Evolutionary conservation across 805 yeast genomes (phyloP), one percentile per base, ranked within the genome.

Genomic region (Candida ulmi): DNA sequence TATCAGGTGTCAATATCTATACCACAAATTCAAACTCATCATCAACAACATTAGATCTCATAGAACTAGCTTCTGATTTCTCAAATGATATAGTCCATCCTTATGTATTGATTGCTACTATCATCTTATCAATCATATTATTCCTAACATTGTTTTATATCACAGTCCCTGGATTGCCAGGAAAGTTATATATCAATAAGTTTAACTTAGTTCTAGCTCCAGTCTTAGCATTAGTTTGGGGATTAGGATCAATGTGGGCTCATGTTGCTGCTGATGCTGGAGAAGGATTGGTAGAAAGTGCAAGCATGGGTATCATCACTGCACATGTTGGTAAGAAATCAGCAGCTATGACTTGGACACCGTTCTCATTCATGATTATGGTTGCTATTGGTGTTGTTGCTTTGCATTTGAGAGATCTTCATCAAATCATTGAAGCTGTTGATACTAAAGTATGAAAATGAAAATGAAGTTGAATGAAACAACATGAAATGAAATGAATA

Each of bases 161-260:
- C 4, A 43, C 63, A 0, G 44, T 78, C 5, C 83, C 84, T 2
- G 62, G 68, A 12, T 44, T 78, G 11, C 87, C 87, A 4, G 54
- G 36, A 33, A 65, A 53, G 41, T 17, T 40, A 13, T 25, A 48
- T 12, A 38, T 63, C 17, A 58, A 48, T 42, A 60, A 47, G 38
- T 48, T 51, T 21, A 54, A 50, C 37, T 52, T 64, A 43, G 47
- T 50, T 5, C 43, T 72, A 21, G 58, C 72, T 16, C 56, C 66
- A 0, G 42, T 62, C 0, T 47, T 66, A 34, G 62, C 68, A 5
- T 52, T 79, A 3, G 32, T 78, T 2, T 79, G 84, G 83, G 85
- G 83, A 0, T 58, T 78, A 23, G 84, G 84, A 2, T 66, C 84
- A 1, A 78, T 80, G 74, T 71, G 83, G 65, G 71, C 71, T 36